phyloP scores from a whole-genome alignment of 1,284 basidiomycete species.

The Sphaerobolus stellatus region DNA sequence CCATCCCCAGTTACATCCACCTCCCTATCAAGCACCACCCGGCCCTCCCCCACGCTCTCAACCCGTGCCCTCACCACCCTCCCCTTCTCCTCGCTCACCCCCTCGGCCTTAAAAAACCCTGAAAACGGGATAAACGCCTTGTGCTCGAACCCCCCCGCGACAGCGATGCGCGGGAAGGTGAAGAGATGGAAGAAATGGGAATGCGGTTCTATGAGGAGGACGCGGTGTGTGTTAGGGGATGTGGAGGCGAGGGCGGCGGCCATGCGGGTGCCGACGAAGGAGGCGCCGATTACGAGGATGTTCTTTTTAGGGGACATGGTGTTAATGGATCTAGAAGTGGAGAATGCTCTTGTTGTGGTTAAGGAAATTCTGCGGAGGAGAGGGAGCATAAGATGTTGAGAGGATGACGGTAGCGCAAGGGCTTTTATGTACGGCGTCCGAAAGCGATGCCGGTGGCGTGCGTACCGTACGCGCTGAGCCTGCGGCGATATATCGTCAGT shows the following conservation, averaged over 20 bases:
- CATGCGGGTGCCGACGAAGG: slow-evolving; percentile 15
- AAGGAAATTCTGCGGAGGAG: no score
- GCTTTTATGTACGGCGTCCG: no score
- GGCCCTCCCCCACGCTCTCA: slow-evolving; percentile 32
- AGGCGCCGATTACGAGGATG: slow-evolving; percentile 4
- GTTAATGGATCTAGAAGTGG: no score
- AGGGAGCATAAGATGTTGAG: no score
- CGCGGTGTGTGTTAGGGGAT: slow-evolving; percentile 37
- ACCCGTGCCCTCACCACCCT: slow-evolving; percentile 25
- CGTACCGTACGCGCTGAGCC: no score
- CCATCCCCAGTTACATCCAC: background rate
- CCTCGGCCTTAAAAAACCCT: slow-evolving; percentile 20
- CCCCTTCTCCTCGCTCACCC: slow-evolving; percentile 22
- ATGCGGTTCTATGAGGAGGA: slow-evolving; percentile 43
- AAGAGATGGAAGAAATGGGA: slow-evolving; percentile 55
- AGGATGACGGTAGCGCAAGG: no score
- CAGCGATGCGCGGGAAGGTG: slow-evolving; percentile 61
- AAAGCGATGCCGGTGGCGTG: no score
- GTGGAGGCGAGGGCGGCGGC: slow-evolving; percentile 37
- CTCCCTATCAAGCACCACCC: slow-evolving; percentile 23
- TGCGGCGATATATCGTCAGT: no score
- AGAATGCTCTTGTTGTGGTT: no score
- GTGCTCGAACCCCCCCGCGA: slow-evolving; percentile 67
- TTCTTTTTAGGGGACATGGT: slow-evolving; percentile 1
- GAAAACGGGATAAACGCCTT: slow-evolving; percentile 60